Percentiles rank a stretch among this genome's conserved stretches.
Evolutionary conservation across 768 basidiomycete genomes (phyloP).

Genomic region (Tulasnella sp.): DNA sequence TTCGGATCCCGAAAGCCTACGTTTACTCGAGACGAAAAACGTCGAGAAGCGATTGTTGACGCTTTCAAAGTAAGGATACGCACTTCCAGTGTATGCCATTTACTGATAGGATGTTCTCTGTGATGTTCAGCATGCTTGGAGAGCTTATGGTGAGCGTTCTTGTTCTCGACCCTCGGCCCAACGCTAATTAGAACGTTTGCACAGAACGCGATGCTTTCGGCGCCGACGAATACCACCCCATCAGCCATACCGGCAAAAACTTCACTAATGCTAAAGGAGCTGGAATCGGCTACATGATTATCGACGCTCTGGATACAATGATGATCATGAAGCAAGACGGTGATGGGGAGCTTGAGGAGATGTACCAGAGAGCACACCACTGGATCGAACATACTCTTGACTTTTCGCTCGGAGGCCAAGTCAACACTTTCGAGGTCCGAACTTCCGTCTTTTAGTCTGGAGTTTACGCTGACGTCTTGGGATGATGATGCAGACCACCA

Average conservation of each 20-base stretch:
- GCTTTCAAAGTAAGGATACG: constrained; percentile 60
- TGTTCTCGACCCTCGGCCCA: neutral
- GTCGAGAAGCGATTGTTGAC: constrained; percentile 56
- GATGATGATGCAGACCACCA: constrained; percentile 55
- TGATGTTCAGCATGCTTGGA: constrained; percentile 64
- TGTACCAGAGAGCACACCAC: constrained; percentile 60
- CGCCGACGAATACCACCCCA: constrained; percentile 83
- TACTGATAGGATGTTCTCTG: constrained; percentile 12
- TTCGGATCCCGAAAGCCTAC: neutral
- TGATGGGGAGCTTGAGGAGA: constrained; percentile 46
- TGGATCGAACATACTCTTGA: constrained; percentile 63
- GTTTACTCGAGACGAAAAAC: constrained; percentile 35
- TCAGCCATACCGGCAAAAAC: constrained; percentile 62
- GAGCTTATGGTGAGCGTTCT: constrained; percentile 58
- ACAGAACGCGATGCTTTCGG: constrained; percentile 85
- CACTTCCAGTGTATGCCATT: neutral
- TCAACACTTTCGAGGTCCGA: constrained; percentile 85
- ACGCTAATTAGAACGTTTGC: too few species aligned
- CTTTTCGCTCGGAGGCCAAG: constrained; percentile 66
- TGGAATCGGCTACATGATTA: constrained; percentile 80
- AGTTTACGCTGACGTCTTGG: neutral
- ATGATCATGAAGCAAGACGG: constrained; percentile 47
- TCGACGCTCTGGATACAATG: constrained; percentile 81
- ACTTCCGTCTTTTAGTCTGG: neutral
- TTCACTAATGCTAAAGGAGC: constrained; percentile 48